These are phyloP conservation scores for Fusarium subglutinans DNA, from an alignment of 2,329 filamentous ascomycete species.

Conservation along the genomic window DNA sequence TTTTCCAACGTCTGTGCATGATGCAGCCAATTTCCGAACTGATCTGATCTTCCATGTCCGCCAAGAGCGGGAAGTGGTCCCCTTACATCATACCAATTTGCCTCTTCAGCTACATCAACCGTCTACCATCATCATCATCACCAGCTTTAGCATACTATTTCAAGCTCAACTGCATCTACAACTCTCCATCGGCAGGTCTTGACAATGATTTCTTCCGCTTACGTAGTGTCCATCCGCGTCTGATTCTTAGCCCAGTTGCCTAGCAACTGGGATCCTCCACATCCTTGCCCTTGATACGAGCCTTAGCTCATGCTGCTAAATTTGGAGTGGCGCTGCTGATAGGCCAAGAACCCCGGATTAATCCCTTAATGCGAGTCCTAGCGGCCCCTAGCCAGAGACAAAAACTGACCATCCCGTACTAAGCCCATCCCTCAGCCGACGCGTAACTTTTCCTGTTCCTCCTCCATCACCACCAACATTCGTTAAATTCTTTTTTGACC, in stretches of 20 bases:
- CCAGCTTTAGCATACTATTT: neutral
- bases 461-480: constrained; percentile 8
- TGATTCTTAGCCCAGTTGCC: constrained; percentile 19
- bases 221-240: neutral
- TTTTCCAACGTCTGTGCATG: constrained; percentile 12
- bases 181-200: neutral
- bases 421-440: neutral
- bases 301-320: constrained; percentile 20
- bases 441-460: neutral
- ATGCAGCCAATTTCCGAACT: constrained; percentile 2
- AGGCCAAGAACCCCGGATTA: constrained; percentile 27
- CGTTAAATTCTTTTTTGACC: constrained; percentile 6
- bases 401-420: constrained; percentile 2
- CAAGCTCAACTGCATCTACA: neutral
- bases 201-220: neutral
- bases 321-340: constrained; percentile 13
- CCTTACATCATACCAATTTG: neutral
- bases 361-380: constrained; percentile 23
- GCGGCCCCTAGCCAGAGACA: constrained; percentile 14
- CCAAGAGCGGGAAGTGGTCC: neutral
- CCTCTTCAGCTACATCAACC: neutral
- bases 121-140: neutral
- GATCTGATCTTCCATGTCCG: neutral
- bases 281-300: constrained; percentile 27
- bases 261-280: constrained; percentile 23